Conservation (phyloP, 768 basidiomycete species). For the Rhodotorula sphaerocarpa region DNA sequence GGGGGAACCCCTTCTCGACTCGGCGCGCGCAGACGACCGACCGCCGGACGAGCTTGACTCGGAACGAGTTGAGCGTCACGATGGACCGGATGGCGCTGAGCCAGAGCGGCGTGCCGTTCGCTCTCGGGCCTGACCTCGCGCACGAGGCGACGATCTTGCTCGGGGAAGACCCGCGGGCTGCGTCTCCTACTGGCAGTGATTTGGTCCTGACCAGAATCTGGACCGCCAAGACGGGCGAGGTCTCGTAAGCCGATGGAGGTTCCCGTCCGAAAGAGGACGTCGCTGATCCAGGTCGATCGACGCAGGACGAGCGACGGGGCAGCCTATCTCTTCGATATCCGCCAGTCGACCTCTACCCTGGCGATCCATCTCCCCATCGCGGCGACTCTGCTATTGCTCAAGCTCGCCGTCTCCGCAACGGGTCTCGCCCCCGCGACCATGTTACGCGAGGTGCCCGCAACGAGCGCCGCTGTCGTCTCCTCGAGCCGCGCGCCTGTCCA, state of each 20-base stretch:
- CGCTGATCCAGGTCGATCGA: not conserved
- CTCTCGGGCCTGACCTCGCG: slow-evolving; percentile 42
- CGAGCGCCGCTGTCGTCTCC: slow-evolving; percentile 55
- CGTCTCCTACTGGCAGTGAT: not conserved
- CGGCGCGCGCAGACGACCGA: not conserved
- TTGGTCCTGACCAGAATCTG: not conserved
- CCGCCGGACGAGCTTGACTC: slow-evolving; percentile 14
- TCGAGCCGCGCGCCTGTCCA: slow-evolving; percentile 56
- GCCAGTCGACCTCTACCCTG: slow-evolving; percentile 49
- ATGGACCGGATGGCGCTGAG: slow-evolving; percentile 60
- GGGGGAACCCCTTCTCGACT: not conserved
- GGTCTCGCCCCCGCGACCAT: slow-evolving; percentile 31
- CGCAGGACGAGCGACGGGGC: not conserved
- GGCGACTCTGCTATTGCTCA: slow-evolving; percentile 42
- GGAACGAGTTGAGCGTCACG: slow-evolving; percentile 49
- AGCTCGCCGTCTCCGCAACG: slow-evolving; percentile 43
- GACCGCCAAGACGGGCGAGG: too few species aligned
- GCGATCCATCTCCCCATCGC: slow-evolving; percentile 54
- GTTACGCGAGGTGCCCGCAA: slow-evolving; percentile 46
- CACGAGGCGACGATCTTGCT: slow-evolving; percentile 38
- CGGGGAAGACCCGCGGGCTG: not conserved
- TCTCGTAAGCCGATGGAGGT: not conserved
- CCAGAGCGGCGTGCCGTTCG: slow-evolving; percentile 1
- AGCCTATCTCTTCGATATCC: slow-evolving; percentile 42
- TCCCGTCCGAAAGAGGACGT: not conserved